Evolutionary conservation across 2,329 filamentous ascomycete genomes (phyloP), one percentile per base, ranked within the genome.

Genomic region (Colletotrichum orchidophilum): DNA sequence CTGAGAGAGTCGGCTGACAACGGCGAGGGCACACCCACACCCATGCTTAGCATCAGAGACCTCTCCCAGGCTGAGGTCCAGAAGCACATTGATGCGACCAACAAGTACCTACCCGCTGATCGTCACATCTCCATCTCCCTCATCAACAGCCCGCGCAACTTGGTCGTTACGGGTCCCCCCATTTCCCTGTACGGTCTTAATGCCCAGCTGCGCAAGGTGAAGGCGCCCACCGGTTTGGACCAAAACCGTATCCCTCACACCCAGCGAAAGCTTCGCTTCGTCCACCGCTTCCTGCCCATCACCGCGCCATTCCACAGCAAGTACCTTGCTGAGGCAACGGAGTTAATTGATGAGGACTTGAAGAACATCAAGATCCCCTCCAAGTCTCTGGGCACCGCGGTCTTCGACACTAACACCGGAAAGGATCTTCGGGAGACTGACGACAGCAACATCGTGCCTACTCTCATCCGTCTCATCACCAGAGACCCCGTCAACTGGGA

Each of bases 231-330:
- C n/a, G 96, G 97, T 53, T 87, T 99, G 49, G 96, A 99, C 79
- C 97, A 99, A 83, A 97, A 93, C 75, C 91, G 95, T 71, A 92
- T 98, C 64, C 97, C 97, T 7, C 95, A 94, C 85, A 98, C 96
- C 0, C 92, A 99, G 83, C 93, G 96, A 76, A 99, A 99, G 85
- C 89, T 98, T 67, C 94, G 96, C 78, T 99, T 99, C 76, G 94
- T 94, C 73, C 98, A 98, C 86, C 93, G 96, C 72, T 99, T 99
- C 87, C 85, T 99, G 72, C 97, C 96, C 57, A 99, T 99, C 81
- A 98, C 96, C 1, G 95, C 96, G 11, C 97, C 96, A 5, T 99
- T 99, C 88, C 96, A 99, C 87, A 99, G 96, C 88, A 92, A 94
- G 72, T 98, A 98, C 80, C 90, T 99, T 18, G 86, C 88, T 27